A percentile compares a stretch with the other conserved stretches of the same genome.
These are phyloP conservation scores for Thalia dealbata DNA, from an alignment of 176 grass and related monocot species.

Conservation along the genomic window DNA sequence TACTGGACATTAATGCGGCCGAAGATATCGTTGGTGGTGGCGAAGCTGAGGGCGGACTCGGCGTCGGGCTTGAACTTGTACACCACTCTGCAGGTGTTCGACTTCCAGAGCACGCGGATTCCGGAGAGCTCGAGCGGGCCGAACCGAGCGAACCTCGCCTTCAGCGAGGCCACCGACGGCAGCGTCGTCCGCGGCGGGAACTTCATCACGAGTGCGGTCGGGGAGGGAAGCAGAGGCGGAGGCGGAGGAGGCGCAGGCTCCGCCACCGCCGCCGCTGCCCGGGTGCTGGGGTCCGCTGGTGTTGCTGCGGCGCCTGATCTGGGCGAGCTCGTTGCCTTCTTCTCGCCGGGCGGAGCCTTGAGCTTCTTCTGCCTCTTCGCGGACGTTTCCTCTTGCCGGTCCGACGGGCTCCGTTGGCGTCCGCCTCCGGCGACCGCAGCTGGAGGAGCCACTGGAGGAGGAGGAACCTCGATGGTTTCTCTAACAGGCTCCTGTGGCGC, in stretches of 20 bases:
- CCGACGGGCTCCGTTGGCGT: conserved; percentile 50
- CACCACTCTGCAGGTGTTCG: conserved; percentile 73
- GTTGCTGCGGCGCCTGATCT: background rate
- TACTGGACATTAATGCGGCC: conserved; percentile 46
- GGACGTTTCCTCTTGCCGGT: conserved; percentile 58
- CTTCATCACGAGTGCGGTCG: conserved; percentile 80
- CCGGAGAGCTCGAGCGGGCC: conserved; percentile 56
- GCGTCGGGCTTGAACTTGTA: conserved; percentile 63
- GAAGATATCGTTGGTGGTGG: conserved; percentile 48
- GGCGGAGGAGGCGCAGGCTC: conserved; percentile 9
- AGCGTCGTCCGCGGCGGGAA: conserved; percentile 57
- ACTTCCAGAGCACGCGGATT: conserved; percentile 90
- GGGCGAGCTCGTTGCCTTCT: conserved; percentile 30
- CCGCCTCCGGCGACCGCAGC: conserved; percentile 31
- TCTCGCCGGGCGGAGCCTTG: conserved; percentile 47
- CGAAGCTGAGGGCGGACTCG: conserved; percentile 54
- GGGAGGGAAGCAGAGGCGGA: conserved; percentile 24
- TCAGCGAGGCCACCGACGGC: conserved; percentile 74
- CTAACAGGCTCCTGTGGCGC: background rate
- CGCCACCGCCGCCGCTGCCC: background rate
- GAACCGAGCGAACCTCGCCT: conserved; percentile 85
- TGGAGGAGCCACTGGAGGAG: background rate
- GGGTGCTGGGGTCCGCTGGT: conserved; percentile 19
- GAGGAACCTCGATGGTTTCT: too few relatives aligned
- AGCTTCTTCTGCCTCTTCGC: conserved; percentile 76